phyloP scores from a whole-genome alignment of 2,329 filamentous ascomycete species.

The Hymenotorrendiella dingleyae region DNA sequence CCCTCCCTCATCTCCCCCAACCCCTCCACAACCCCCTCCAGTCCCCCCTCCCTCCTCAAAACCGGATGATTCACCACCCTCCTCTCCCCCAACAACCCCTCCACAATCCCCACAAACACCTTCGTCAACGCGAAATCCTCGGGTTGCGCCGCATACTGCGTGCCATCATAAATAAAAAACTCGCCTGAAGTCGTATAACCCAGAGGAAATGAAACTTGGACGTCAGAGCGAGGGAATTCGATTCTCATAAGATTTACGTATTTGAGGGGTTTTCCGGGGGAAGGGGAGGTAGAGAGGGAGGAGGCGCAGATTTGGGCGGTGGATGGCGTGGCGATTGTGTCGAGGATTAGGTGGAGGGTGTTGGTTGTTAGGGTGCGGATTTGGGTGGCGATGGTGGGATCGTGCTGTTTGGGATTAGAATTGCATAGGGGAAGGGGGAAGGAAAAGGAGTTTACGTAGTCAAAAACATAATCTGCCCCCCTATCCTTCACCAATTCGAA shows the following conservation, averaged over 20 bases:
- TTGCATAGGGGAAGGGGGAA: neutral
- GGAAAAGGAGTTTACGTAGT: constrained; percentile 33
- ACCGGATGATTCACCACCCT: constrained; percentile 31
- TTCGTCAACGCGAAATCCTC: constrained; percentile 31
- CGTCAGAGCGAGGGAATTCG: constrained; percentile 16
- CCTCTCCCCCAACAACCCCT: constrained; percentile 30
- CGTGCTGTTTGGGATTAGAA: constrained; percentile 20
- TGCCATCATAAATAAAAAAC: constrained; percentile 21
- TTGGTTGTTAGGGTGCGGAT: constrained; percentile 40
- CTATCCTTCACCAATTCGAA: constrained; percentile 39
- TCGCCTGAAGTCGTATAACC: constrained; percentile 37
- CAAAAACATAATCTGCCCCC: constrained; percentile 42
- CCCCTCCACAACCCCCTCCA: constrained; percentile 13
- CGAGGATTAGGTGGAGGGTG: constrained; percentile 18
- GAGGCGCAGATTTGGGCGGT: constrained; percentile 15
- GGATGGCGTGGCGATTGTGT: constrained; percentile 16
- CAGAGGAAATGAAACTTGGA: constrained; percentile 29
- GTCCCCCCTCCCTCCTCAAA: constrained; percentile 10
- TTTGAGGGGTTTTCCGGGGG: constrained; percentile 18
- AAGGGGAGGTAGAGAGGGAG: constrained; percentile 13
- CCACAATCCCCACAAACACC: constrained; percentile 31
- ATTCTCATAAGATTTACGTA: constrained; percentile 48
- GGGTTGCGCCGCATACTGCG: constrained; percentile 8
- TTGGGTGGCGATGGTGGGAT: constrained; percentile 35
- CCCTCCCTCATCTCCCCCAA: constrained; percentile 15